These are phyloP conservation scores for Theileria orientalis DNA, from an alignment of 169 alveolate species.

Conservation along the genomic window DNA sequence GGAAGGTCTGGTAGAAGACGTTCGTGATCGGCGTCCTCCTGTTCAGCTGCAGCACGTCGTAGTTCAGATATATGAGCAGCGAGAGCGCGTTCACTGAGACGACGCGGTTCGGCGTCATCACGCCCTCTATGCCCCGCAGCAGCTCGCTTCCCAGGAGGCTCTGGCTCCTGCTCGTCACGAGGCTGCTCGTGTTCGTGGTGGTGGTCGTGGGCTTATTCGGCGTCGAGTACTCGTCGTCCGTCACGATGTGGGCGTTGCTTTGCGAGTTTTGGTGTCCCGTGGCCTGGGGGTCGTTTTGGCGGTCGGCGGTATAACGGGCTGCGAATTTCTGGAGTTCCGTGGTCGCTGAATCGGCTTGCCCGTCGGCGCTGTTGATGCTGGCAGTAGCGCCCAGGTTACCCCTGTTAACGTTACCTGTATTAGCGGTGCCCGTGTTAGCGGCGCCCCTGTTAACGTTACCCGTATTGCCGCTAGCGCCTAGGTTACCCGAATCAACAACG, in stretches of 20 bases:
- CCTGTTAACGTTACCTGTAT: neutral
- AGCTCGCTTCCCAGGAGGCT: neutral
- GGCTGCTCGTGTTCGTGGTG: neutral
- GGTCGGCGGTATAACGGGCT: no score
- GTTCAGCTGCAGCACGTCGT: slow-evolving; percentile 55
- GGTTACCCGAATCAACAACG: neutral
- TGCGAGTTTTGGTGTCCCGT: slow-evolving; percentile 10
- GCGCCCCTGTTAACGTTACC: neutral
- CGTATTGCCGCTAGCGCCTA: neutral
- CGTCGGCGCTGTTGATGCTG: no score
- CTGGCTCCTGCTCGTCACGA: neutral
- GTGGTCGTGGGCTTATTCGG: neutral
- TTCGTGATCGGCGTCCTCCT: slow-evolving; percentile 52
- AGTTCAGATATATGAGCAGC: slow-evolving; percentile 33
- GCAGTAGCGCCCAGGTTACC: no score
- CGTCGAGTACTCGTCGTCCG: neutral
- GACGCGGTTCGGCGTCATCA: slow-evolving; percentile 11
- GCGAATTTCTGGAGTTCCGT: no score
- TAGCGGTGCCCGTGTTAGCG: neutral
- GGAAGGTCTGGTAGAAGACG: slow-evolving; percentile 38
- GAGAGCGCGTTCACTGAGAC: slow-evolving; percentile 45
- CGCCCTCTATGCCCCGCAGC: neutral
- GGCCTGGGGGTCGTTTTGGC: no score
- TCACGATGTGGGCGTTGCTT: neutral
- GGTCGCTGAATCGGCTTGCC: no score